Conservation (phyloP, 768 basidiomycete genomes). For the Pleurotus pulmonarius region DNA sequence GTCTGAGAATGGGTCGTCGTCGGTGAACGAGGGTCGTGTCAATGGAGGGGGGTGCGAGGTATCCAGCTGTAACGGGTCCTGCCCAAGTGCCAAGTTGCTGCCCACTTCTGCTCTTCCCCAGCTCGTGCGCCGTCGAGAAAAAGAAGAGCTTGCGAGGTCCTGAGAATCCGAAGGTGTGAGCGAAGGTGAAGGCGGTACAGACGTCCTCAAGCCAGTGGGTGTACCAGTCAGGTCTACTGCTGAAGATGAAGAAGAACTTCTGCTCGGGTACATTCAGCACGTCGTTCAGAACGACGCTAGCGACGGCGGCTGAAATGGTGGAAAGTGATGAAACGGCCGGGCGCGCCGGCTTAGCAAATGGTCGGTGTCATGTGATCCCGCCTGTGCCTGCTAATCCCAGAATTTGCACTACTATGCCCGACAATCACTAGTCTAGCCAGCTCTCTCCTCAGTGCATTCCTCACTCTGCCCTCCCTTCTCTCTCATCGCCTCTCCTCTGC, state of each 20-base stretch:
- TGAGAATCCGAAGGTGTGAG: slow-evolving; percentile 47
- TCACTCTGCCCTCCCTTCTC: too few species aligned
- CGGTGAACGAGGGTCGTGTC: slow-evolving; percentile 13
- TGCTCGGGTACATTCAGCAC: slow-evolving; percentile 12
- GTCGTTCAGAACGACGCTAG: slow-evolving; percentile 1
- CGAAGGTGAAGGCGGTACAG: slow-evolving; percentile 53
- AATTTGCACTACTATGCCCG: too few species aligned
- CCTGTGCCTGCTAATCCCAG: too few species aligned
- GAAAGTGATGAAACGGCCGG: background rate
- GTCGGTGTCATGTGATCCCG: too few species aligned
- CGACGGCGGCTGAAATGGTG: background rate
- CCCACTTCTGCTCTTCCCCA: slow-evolving; percentile 45
- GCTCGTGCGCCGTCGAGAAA: slow-evolving; percentile 54
- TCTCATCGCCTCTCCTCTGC: too few species aligned
- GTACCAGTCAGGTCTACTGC: slow-evolving; percentile 52
- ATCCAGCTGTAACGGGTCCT: slow-evolving; percentile 45
- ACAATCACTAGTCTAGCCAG: too few species aligned
- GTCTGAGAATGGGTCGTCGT: slow-evolving; percentile 46
- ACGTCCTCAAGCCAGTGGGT: slow-evolving; percentile 35
- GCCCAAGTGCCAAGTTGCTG: slow-evolving; percentile 17
- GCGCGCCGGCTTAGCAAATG: background rate
- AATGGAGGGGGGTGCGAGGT: slow-evolving; percentile 19
- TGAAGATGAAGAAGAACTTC: slow-evolving; percentile 45
- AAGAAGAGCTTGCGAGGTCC: slow-evolving; percentile 12
- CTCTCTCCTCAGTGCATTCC: too few species aligned